Conservation (phyloP, 768 basidiomycete genomes). For the Royoungia palumana region DNA sequence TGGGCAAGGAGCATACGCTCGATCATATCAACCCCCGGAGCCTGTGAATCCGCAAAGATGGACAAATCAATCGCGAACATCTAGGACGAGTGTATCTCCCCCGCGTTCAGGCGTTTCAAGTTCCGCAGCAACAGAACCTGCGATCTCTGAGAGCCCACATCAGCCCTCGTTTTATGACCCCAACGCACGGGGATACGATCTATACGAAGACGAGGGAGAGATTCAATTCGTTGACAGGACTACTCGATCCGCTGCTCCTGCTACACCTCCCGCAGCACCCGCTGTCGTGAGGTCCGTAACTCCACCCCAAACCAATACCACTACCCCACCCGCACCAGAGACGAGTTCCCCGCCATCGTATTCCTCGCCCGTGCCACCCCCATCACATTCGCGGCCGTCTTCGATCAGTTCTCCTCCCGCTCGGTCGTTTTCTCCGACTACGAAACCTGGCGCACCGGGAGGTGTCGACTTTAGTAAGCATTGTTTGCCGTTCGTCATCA, state of each 20-base stretch:
- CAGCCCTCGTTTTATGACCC: constrained; percentile 36
- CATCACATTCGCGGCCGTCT: background rate
- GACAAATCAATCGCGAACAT: constrained; percentile 4
- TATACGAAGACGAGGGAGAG: constrained; percentile 19
- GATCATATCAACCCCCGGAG: constrained; percentile 1
- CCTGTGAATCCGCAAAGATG: background rate
- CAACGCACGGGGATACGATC: constrained; percentile 29
- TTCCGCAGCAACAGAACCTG: background rate
- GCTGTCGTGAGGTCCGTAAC: background rate
- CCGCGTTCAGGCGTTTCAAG: constrained; percentile 10
- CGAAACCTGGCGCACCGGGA: constrained; percentile 1
- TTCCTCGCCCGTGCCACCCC: constrained; percentile 4
- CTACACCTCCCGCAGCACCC: background rate
- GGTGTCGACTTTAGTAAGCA: constrained; percentile 34
- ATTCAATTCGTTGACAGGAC: constrained; percentile 11
- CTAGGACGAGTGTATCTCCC: constrained; percentile 8
- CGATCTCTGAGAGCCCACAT: constrained; percentile 4
- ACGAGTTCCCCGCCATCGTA: constrained; percentile 5
- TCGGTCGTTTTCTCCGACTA: constrained; percentile 11
- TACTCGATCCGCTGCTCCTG: background rate
- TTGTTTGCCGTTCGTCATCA: too few relatives aligned
- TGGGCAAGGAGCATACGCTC: constrained; percentile 5
- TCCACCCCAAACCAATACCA: background rate
- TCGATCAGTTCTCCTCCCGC: background rate
- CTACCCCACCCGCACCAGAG: background rate